These are phyloP conservation scores for Isoetes engelmannii DNA, from an alignment of 83 land plant genomes.

Conservation along the genomic window DNA sequence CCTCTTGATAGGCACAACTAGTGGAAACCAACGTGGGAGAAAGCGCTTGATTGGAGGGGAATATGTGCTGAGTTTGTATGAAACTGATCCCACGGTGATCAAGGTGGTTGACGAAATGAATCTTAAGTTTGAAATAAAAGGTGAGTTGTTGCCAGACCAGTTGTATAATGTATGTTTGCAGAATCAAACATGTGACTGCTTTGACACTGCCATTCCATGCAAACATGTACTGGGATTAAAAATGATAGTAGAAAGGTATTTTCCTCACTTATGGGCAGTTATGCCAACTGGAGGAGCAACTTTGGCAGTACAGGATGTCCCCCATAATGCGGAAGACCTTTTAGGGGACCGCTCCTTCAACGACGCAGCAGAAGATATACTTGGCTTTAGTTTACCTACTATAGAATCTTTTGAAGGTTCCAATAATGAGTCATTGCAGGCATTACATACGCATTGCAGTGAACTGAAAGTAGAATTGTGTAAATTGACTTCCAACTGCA, in stretches of 20 bases:
- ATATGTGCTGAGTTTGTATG: background rate
- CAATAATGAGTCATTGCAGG: slow-evolving; percentile 1
- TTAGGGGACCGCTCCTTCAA: background rate
- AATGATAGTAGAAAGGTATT: slow-evolving; percentile 4
- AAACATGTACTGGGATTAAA: slow-evolving; percentile 4
- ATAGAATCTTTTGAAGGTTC: background rate
- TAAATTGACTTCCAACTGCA: background rate
- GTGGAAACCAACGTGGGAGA: background rate
- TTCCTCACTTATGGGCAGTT: slow-evolving; percentile 6
- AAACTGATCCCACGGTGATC: background rate
- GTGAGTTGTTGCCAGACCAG: slow-evolving; percentile 9
- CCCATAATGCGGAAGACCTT: background rate
- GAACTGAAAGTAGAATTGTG: slow-evolving; percentile 7
- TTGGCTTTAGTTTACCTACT: background rate
- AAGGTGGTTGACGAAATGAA: slow-evolving; percentile 2
- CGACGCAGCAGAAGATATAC: background rate
- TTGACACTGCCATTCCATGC: background rate
- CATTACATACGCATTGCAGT: background rate
- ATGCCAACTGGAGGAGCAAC: background rate
- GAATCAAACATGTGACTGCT: slow-evolving; percentile 6
- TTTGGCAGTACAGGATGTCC: background rate
- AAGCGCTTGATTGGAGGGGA: background rate
- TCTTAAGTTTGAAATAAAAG: background rate
- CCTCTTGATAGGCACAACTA: background rate
- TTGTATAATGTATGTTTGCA: background rate